A percentile compares a stretch with the other conserved stretches of the same genome.
These are phyloP conservation scores for Chrysanthemum lavandulifolium DNA, from an alignment of 129 eudicot genomes.

Conservation along the genomic window DNA sequence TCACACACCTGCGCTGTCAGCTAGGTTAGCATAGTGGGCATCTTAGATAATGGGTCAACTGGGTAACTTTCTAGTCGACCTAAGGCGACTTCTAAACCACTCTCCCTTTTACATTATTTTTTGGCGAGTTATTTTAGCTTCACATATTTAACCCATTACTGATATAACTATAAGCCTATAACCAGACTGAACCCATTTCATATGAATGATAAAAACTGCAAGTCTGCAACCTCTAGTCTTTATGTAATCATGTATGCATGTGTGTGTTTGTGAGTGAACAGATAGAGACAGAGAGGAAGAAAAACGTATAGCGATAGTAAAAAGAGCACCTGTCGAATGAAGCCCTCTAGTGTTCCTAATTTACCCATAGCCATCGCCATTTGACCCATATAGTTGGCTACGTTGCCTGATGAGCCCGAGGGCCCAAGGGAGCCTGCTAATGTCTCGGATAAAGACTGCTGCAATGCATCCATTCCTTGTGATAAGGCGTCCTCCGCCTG, in stretches of 20 bases:
- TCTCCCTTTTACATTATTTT: too few species aligned
- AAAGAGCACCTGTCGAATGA: slow-evolving; percentile 58
- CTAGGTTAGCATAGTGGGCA: too few species aligned
- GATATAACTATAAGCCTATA: too few species aligned
- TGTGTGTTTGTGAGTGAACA: not conserved
- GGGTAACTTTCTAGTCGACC: too few species aligned
- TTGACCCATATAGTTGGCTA: slow-evolving; percentile 74
- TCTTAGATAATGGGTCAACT: too few species aligned
- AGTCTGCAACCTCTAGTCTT: not conserved
- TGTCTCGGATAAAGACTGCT: slow-evolving; percentile 66
- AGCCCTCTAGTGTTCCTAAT: slow-evolving; percentile 70
- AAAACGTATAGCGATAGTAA: not conserved
- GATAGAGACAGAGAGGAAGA: not conserved
- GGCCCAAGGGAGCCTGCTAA: slow-evolving; percentile 62
- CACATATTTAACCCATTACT: too few species aligned
- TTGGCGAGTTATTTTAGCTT: too few species aligned
- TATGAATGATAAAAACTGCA: too few species aligned
- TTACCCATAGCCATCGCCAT: slow-evolving; percentile 82
- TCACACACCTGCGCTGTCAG: too few species aligned
- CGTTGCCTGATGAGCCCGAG: slow-evolving; percentile 59
- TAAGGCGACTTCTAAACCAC: too few species aligned
- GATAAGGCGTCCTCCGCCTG: slow-evolving; percentile 67
- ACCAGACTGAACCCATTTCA: too few species aligned
- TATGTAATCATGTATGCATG: not conserved
- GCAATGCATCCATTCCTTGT: slow-evolving; percentile 73